Base-by-base conservation (phyloP, 192 early-diverging fungal species). In the Phycomyces blakesleeanus region DNA sequence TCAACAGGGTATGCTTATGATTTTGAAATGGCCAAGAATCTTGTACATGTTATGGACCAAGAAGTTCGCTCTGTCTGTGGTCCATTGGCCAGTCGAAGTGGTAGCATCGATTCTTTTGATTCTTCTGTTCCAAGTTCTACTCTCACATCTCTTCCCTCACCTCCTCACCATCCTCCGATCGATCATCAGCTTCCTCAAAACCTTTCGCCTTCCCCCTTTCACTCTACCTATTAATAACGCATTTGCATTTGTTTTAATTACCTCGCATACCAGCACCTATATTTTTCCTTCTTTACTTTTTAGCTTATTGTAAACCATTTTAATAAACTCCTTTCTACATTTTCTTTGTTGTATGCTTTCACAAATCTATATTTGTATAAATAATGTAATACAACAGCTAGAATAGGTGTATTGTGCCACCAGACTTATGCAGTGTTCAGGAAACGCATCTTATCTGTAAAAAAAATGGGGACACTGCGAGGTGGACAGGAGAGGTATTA, bases 1-100 rank as follows among this genome's bases (percentile, higher is more conserved):
- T 75, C 67, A 8, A 70, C 41, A 51, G 50, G 57, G 1, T 75
- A 66, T 26, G 18, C 61, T n/a, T 75, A 69, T 61, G 73, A 75
- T 26, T 75, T 70, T 66, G 73, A 75, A 55, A 22, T 66, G 55
- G 47, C 68, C 26, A 50, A 50, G 26, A 69, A 59, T 41, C 50
- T 70, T 15, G 73, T 75, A 0, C n/a, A 29, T 18, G 51, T 65
- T 11, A 69, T 75, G 68, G 73, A 75, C 16, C 67, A 66, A 34
- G 67, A 69, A 18, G 47, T 69, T 18, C 24, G 37, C 5, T 41
- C 44, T 63, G 51, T 38, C 10, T 63, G 51, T 61, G 49, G 59
- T 15, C 24, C 27, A 61, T 12, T 47, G 11, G 2, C 18, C 12
- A 18, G 18, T 12, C 44, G 18, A 47, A 14, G 18, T 14, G 18